Evolutionary conservation across 73 alveolate species (phyloP).

Genomic region (Tetrahymena thermophila): DNA sequence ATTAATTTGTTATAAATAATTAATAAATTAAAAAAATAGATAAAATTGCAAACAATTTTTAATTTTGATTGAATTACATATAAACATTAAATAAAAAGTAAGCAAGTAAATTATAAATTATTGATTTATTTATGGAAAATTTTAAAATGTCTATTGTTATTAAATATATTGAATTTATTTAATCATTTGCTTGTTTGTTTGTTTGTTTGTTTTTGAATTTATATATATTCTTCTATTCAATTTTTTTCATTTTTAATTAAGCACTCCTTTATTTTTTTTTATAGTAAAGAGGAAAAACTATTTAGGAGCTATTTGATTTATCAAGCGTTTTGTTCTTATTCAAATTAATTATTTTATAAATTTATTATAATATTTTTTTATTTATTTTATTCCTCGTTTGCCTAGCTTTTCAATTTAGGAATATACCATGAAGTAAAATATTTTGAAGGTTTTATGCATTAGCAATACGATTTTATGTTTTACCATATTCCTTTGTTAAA

Average conservation of each 20-base stretch:
- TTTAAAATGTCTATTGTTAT: too few relatives aligned
- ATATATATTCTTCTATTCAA: too few relatives aligned
- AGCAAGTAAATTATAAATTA: neutral
- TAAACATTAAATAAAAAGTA: neutral
- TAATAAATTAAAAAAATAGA: too few relatives aligned
- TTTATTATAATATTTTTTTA: neutral
- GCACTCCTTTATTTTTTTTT: neutral
- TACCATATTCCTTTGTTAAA: constrained; percentile 23
- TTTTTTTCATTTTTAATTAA: too few relatives aligned
- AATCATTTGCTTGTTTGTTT: too few relatives aligned
- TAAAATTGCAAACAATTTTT: too few relatives aligned
- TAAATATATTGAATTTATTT: too few relatives aligned
- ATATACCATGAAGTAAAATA: neutral
- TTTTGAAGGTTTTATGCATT: neutral
- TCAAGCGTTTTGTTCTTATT: neutral
- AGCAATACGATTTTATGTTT: constrained; percentile 11
- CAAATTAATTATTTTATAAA: neutral
- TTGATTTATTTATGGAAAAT: neutral
- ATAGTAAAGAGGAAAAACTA: neutral
- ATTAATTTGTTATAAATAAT: too few relatives aligned
- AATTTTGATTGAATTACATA: neutral
- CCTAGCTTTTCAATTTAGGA: neutral
- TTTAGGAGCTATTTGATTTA: neutral
- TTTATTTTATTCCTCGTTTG: neutral
- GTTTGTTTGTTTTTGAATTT: too few relatives aligned